These are phyloP conservation scores for Lactuca sativa DNA, from an alignment of 129 eudicot species.

Conservation along the genomic window DNA sequence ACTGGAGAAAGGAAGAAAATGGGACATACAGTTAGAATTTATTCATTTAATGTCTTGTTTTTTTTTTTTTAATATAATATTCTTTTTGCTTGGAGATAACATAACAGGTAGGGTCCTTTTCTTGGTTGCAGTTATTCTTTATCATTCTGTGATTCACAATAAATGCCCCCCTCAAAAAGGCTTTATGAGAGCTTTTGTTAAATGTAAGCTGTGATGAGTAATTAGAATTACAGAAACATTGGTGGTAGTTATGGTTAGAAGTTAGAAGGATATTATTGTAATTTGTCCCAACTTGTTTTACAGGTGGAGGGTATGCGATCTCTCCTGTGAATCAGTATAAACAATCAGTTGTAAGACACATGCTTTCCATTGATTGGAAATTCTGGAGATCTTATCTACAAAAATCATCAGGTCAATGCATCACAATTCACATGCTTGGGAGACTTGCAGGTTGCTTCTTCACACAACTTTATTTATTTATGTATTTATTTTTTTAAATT, in stretches of 20 bases:
- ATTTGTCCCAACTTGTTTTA: constrained; percentile 2
- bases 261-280: background rate
- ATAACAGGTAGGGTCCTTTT: background rate
- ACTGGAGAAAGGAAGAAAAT: constrained; percentile 77
- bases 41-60: background rate
- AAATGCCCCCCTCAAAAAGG: constrained; percentile 64
- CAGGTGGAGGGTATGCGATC: constrained; percentile 79
- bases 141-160: constrained; percentile 57
- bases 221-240: background rate
- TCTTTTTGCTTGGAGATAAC: constrained; percentile 8
- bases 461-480: background rate
- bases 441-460: constrained; percentile 54
- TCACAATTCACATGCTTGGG: constrained; percentile 60
- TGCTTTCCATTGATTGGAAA: constrained; percentile 83
- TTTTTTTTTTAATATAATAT: background rate
- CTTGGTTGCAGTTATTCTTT: constrained; percentile 61
- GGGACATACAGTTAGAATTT: constrained; percentile 61
- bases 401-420: constrained; percentile 43
- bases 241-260: too few relatives aligned
- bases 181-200: constrained; percentile 59
- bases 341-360: constrained; percentile 62
- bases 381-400: constrained; percentile 52
- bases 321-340: constrained; percentile 55
- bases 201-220: constrained; percentile 52
- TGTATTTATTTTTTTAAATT: constrained; percentile 4